phyloP scores from a whole-genome alignment of 2,329 filamentous ascomycete species.

The Helotiales sp. region DNA sequence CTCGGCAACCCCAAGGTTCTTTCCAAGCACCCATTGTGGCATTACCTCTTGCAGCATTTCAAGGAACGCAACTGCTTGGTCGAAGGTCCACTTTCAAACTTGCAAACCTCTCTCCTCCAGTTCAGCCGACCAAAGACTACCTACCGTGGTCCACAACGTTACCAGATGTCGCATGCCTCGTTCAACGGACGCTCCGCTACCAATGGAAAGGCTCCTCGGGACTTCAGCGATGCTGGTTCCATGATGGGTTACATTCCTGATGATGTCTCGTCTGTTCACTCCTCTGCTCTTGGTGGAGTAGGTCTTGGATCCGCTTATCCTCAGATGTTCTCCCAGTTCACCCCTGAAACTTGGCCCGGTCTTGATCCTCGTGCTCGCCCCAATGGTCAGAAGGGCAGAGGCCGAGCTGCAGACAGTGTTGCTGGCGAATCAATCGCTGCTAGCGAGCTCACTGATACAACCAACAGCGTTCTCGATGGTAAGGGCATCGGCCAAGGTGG shows the following conservation, averaged over 20 bases:
- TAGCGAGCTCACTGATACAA: constrained; percentile 86
- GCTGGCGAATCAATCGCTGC: constrained; percentile 92
- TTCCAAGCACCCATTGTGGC: constrained; percentile 97
- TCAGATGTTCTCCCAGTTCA: constrained; percentile 93
- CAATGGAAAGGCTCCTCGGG: constrained; percentile 43
- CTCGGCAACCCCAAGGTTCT: constrained; percentile 97
- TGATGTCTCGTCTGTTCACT: constrained; percentile 94
- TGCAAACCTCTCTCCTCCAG: constrained; percentile 94
- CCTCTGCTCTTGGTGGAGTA: constrained; percentile 84
- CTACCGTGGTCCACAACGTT: constrained; percentile 86
- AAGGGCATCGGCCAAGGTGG: constrained; percentile 82
- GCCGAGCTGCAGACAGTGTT: constrained; percentile 74
- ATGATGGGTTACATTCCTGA: constrained; percentile 96
- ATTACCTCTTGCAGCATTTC: constrained; percentile 92
- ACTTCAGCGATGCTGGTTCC: constrained; percentile 72
- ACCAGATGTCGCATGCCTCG: constrained; percentile 74
- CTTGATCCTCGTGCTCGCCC: constrained; percentile 70
- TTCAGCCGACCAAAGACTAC: constrained; percentile 93
- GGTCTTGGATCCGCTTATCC: constrained; percentile 83
- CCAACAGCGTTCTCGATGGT: constrained; percentile 75
- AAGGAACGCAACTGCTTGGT: constrained; percentile 96
- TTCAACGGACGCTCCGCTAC: constrained; percentile 42
- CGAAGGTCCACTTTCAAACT: constrained; percentile 90
- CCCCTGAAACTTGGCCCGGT: constrained; percentile 82
- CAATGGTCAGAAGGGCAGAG: constrained; percentile 68